Percentiles rank a stretch among this genome's conserved stretches.
Evolutionary conservation across 2,329 filamentous ascomycete species (phyloP).

Genomic region (Apiospora marii): DNA sequence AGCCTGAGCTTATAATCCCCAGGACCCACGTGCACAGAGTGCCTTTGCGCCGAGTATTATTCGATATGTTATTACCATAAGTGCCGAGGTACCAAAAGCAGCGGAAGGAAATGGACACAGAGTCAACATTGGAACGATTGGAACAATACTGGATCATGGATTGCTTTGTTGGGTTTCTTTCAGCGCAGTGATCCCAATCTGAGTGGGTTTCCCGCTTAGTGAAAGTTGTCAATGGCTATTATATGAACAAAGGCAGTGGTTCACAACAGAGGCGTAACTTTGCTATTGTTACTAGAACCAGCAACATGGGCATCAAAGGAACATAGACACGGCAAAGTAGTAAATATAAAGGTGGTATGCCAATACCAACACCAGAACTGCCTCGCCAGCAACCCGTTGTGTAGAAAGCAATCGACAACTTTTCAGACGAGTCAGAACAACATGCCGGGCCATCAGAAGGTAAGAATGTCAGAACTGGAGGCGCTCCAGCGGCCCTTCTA

Average conservation of each 20-base stretch:
- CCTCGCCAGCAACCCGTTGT: neutral
- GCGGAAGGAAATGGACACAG: no score
- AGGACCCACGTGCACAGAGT: no score
- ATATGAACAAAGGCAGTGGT: neutral
- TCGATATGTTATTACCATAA: no score
- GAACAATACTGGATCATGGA: no score
- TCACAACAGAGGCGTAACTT: neutral
- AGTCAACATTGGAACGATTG: no score
- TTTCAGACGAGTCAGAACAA: neutral
- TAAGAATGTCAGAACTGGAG: neutral
- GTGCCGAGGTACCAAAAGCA: no score
- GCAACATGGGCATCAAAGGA: neutral
- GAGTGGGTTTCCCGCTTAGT: no score
- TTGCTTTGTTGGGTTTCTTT: no score
- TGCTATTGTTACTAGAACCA: neutral
- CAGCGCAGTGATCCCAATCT: no score
- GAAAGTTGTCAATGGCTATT: neutral
- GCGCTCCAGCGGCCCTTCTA: slow-evolving; percentile 1
- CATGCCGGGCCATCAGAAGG: neutral
- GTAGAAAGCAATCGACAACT: neutral
- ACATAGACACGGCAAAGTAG: neutral
- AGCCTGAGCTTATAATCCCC: no score
- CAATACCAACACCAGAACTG: no score
- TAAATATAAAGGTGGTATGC: neutral
- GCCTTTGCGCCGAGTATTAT: no score